These are phyloP conservation scores for Blastomyces percursus DNA, from an alignment of 2,329 filamentous ascomycete genomes.

Conservation along the genomic window DNA sequence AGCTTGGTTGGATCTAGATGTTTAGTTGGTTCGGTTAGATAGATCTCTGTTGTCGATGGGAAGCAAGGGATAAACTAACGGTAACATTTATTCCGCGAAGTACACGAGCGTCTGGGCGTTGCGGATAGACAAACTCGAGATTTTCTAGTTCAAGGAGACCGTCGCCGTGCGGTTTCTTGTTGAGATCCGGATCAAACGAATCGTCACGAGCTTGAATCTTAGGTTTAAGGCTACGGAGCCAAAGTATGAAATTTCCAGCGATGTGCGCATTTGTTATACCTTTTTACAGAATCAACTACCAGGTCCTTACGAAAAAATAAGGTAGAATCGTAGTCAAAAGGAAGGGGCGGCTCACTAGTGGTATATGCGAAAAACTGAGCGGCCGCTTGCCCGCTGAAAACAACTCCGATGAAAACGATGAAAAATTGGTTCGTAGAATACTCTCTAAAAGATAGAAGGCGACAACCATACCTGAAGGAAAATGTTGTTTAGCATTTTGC, in stretches of 20 bases:
- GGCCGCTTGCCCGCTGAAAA: slow-evolving; percentile 28
- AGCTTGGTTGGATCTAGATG: slow-evolving; percentile 34
- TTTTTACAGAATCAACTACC: slow-evolving; percentile 19
- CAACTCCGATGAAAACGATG: slow-evolving; percentile 33
- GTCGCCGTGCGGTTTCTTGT: slow-evolving; percentile 25
- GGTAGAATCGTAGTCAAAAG: background rate
- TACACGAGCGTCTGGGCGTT: slow-evolving; percentile 20
- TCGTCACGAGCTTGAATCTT: slow-evolving; percentile 2
- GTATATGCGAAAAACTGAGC: slow-evolving; percentile 27
- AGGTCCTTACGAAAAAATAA: background rate
- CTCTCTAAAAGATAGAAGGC: slow-evolving; percentile 22
- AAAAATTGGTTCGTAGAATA: slow-evolving; percentile 33
- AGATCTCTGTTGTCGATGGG: background rate
- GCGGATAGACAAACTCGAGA: slow-evolving; percentile 30
- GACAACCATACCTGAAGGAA: slow-evolving; percentile 46
- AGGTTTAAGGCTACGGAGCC: slow-evolving; percentile 28
- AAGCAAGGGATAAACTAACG: background rate
- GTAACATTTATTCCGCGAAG: slow-evolving; percentile 22
- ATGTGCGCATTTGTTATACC: slow-evolving; percentile 43
- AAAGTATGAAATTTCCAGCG: slow-evolving; percentile 43
- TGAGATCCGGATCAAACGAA: slow-evolving; percentile 26
- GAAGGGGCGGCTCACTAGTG: slow-evolving; percentile 19
- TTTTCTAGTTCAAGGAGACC: slow-evolving; percentile 34
- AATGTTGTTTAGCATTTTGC: slow-evolving; percentile 9
- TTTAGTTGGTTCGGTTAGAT: background rate